Conservation (phyloP, 495 filamentous ascomycete genomes). For the Xylaria telfairii region DNA sequence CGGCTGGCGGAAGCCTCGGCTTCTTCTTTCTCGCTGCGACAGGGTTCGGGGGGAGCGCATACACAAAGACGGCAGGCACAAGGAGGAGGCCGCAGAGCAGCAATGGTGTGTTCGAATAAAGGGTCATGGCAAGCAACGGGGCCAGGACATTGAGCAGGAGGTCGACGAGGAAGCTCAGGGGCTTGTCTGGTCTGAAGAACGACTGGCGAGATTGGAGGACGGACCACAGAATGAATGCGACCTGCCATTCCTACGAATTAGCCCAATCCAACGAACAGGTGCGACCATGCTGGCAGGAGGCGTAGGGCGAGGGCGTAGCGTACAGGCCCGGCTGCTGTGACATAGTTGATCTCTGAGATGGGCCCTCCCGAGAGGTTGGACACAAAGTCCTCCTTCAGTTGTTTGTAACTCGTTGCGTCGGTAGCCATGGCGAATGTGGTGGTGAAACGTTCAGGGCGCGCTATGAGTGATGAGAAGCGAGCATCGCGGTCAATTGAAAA, state of each 20-base stretch:
- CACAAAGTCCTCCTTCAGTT: constrained; percentile 92
- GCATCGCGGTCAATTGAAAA: neutral
- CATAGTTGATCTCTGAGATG: constrained; percentile 83
- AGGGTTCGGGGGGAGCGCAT: constrained; percentile 53
- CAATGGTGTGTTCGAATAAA: constrained; percentile 78
- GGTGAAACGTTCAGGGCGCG: neutral
- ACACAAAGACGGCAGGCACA: constrained; percentile 69
- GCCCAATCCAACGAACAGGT: constrained; percentile 5
- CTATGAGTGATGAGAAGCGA: constrained; percentile 4
- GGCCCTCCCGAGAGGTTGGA: constrained; percentile 87
- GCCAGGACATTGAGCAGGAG: constrained; percentile 85
- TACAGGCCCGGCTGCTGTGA: constrained; percentile 86
- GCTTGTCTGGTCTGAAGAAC: constrained; percentile 79
- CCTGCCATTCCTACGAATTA: constrained; percentile 53
- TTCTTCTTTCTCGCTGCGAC: constrained; percentile 51
- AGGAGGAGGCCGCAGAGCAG: constrained; percentile 79
- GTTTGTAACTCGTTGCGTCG: constrained; percentile 71
- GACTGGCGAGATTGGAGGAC: constrained; percentile 84
- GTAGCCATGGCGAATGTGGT: constrained; percentile 37
- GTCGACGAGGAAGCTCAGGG: constrained; percentile 73
- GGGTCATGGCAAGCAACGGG: constrained; percentile 81
- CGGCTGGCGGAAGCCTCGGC: constrained; percentile 62
- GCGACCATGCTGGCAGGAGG: neutral
- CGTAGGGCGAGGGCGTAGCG: constrained; percentile 34
- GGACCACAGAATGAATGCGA: constrained; percentile 85